Conservation (phyloP, 805 yeast genomes). For the Torulaspora maleeae region DNA sequence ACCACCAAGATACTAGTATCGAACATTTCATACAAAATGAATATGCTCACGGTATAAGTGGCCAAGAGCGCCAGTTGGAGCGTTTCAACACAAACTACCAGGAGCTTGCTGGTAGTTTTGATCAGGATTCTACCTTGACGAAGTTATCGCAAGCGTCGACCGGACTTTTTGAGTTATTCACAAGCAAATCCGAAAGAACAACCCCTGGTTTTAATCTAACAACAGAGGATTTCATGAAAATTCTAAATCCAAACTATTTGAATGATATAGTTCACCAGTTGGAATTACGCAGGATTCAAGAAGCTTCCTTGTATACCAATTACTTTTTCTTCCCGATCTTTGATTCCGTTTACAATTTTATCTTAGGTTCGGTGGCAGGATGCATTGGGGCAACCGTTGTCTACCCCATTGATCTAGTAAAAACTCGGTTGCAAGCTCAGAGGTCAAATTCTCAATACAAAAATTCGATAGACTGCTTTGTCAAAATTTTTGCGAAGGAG, state of each 20-base stretch:
- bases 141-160: constrained; percentile 7
- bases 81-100: constrained; percentile 29
- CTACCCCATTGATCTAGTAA: constrained; percentile 92
- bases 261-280: constrained; percentile 34
- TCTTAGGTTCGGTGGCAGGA: constrained; percentile 92
- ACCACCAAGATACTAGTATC: constrained; percentile 28
- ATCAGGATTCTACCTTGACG: constrained; percentile 15
- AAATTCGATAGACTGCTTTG: constrained; percentile 81
- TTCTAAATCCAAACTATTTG: constrained; percentile 40
- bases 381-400: constrained; percentile 98
- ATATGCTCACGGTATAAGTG: constrained; percentile 23
- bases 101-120: constrained; percentile 24
- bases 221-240: constrained; percentile 40
- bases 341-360: constrained; percentile 81
- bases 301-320: constrained; percentile 33
- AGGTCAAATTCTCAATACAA: constrained; percentile 63
- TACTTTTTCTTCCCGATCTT: constrained; percentile 58
- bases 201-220: constrained; percentile 29
- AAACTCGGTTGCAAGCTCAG: constrained; percentile 97
- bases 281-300: constrained; percentile 29
- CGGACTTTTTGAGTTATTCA: constrained; percentile 20
- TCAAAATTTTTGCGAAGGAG: constrained; percentile 68
- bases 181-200: constrained; percentile 16
- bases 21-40: constrained; percentile 30
- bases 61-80: constrained; percentile 20